Base-by-base conservation (phyloP, 2,329 filamentous ascomycete species). In the Byssochlamys sp. region DNA sequence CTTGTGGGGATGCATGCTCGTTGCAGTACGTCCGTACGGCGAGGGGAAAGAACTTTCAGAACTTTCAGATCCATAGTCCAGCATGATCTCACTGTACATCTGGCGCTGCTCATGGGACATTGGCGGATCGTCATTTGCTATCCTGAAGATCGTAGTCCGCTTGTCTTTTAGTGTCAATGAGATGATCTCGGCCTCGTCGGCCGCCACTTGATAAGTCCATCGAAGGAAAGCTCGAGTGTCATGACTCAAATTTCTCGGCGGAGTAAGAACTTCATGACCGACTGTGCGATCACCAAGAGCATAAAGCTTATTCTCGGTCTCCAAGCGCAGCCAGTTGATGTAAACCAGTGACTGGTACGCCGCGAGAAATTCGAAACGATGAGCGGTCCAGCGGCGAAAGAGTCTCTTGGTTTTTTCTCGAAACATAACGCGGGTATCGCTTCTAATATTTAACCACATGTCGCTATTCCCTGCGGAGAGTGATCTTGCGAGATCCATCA, bases 291-390 rank as follows among this genome's bases (percentile, higher is more conserved):
- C 53, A 3, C 60, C 61, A 9, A 66, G 55, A 10, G 53, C 51
- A 52, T 54, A 49, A 24, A 68, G 58, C 48, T 56, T 63, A 11
- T 62, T 57, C 48, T 70, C 65, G 4, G 60, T 54, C 19, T 56
- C 33, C 14, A 70, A 60, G 45, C 67, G 63, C 50, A 62, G 9
- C 67, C 64, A 70, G 35, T 67, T 66, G 55, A 65, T 48, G 26
- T 60, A 35, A 25, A 31, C 58, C 28, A 65, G 62, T 7, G 14
- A 25, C 12, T 11, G 7, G 11, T 58, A 11, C 25, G 61, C 39
- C 7, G 2, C 2, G 19, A 51, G 9, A 31, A 66, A 54, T 1
- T 53, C 54, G 4, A 45, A 55, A 33, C 60, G 61, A 24, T 28
- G 31, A 14, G 3, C 25, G 25, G 25, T 27, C 28, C 53, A 57